phyloP scores from a whole-genome alignment of 805 yeast genomes.

The Pichia deserticola region DNA sequence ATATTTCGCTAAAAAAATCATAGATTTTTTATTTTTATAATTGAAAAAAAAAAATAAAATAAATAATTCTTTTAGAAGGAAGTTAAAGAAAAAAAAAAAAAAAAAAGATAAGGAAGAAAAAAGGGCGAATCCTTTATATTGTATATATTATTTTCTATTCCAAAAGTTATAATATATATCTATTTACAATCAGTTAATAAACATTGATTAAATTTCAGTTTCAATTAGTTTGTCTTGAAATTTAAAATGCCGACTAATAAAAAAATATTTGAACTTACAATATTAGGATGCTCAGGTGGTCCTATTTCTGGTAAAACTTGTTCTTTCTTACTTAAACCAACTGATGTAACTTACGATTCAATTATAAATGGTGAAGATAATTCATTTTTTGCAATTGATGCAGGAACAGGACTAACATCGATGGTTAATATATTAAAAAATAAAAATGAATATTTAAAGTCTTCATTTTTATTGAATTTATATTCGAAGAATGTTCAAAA shows the following conservation, averaged over 20 bases:
- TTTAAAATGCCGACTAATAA: slow-evolving; percentile 16
- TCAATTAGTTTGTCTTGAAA: too few relatives aligned
- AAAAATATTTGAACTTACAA: slow-evolving; percentile 46
- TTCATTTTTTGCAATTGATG: slow-evolving; percentile 59
- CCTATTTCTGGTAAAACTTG: slow-evolving; percentile 70
- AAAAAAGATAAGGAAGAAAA: too few relatives aligned
- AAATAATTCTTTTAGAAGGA: too few relatives aligned
- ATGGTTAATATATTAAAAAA: slow-evolving; percentile 33
- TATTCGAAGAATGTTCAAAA: slow-evolving; percentile 6
- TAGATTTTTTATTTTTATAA: too few relatives aligned
- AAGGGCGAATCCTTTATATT: too few relatives aligned
- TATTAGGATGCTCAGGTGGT: slow-evolving; percentile 80
- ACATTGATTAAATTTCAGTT: too few relatives aligned
- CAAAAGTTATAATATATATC: too few relatives aligned
- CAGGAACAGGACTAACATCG: slow-evolving; percentile 64
- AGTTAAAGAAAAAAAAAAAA: too few relatives aligned
- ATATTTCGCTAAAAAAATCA: too few relatives aligned
- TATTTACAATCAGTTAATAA: too few relatives aligned
- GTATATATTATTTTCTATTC: too few relatives aligned
- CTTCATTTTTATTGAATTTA: slow-evolving; percentile 11
- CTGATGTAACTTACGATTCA: slow-evolving; percentile 32
- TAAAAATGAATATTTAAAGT: not conserved
- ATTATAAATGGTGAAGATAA: slow-evolving; percentile 22
- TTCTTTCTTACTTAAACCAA: slow-evolving; percentile 57
- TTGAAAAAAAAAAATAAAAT: too few relatives aligned